These are phyloP conservation scores for Gamsiella multidivaricata DNA, from an alignment of 192 early-diverging fungal genomes.

Conservation along the genomic window DNA sequence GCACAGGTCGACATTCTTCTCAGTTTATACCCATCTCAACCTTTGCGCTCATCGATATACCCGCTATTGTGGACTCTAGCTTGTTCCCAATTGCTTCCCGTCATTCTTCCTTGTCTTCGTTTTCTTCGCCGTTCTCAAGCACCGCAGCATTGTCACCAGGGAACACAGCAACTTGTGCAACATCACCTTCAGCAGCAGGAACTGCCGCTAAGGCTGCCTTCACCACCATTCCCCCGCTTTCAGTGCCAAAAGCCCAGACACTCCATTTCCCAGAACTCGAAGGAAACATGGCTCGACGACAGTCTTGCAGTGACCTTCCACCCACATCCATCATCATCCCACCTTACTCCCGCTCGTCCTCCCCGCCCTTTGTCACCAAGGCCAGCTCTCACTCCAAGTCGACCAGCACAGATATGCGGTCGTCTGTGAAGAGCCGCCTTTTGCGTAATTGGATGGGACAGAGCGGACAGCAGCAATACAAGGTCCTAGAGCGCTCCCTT, in stretches of 20 bases:
- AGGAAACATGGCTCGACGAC: conserved; percentile 39
- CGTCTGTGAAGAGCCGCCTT: conserved; percentile 48
- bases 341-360: conserved; percentile 41
- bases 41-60: conserved; percentile 14
- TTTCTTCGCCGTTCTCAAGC: neutral
- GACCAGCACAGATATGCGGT: conserved; percentile 46
- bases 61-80: conserved; percentile 1
- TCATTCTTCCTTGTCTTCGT: neutral
- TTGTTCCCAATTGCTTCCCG: conserved; percentile 27
- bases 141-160: neutral
- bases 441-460: conserved; percentile 53
- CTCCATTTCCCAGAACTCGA: conserved; percentile 19
- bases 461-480: conserved; percentile 48
- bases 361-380: conserved; percentile 40
- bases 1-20: neutral
- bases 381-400: conserved; percentile 41
- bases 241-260: conserved; percentile 2
- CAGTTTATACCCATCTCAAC: conserved; percentile 20
- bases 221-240: conserved; percentile 22
- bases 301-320: conserved; percentile 49
- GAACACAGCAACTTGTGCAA: neutral
- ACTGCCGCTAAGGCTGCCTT: neutral
- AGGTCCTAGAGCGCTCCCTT: conserved; percentile 44
- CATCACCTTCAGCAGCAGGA: neutral
- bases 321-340: conserved; percentile 50